Evolutionary conservation across 768 basidiomycete genomes (phyloP).

Genomic region (Rhodosporidiobolus sp.): DNA sequence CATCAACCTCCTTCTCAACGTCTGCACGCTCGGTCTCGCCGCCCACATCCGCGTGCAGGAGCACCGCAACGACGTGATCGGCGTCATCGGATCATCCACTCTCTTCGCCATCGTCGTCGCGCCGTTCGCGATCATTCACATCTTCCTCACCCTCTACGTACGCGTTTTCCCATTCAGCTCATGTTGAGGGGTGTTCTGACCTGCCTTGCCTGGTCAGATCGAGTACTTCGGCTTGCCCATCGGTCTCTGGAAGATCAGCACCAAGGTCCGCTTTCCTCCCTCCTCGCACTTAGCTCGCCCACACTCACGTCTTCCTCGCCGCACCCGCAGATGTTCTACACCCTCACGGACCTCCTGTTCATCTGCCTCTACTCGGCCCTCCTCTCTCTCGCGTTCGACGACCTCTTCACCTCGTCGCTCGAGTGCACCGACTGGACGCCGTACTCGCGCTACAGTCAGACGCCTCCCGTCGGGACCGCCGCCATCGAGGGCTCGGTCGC

Average conservation of each 20-base stretch:
- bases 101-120: constrained; percentile 82
- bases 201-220: constrained; percentile 55
- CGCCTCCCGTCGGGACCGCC: constrained; percentile 19
- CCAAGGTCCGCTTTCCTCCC: constrained; percentile 56
- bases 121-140: constrained; percentile 75
- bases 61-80: constrained; percentile 56
- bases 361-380: constrained; percentile 89
- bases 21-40: constrained; percentile 72
- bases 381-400: constrained; percentile 82
- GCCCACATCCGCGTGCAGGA: constrained; percentile 66
- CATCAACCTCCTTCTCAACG: constrained; percentile 77
- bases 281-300: constrained; percentile 1
- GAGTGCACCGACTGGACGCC: constrained; percentile 62
- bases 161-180: constrained; percentile 45
- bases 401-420: constrained; percentile 81
- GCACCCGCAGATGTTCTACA: constrained; percentile 54
- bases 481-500: constrained; percentile 42
- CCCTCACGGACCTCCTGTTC: constrained; percentile 80
- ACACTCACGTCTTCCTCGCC: background rate
- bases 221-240: constrained; percentile 90
- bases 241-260: constrained; percentile 86
- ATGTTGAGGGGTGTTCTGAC: constrained; percentile 38
- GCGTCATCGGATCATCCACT: constrained; percentile 77
- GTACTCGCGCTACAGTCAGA: constrained; percentile 38
- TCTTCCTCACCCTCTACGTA: constrained; percentile 81